Evolutionary conservation across 148 eudicot species (phyloP), one percentile per base, ranked within the genome.

Genomic region (Amaranthus hypochondriacus): DNA sequence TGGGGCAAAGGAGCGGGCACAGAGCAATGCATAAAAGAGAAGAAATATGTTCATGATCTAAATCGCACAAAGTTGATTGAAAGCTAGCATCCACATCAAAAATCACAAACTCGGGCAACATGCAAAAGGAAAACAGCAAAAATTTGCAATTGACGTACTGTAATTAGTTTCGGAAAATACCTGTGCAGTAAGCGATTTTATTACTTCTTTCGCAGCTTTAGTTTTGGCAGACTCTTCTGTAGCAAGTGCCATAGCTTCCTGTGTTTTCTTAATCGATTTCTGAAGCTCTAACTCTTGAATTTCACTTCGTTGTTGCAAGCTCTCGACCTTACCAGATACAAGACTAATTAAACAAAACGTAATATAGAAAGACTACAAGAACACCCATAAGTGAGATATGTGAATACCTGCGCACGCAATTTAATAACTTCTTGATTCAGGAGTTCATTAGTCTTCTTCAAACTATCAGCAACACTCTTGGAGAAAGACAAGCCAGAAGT

Each of bases 171-270:
- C 7, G 64, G 59, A 77, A 48, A 75, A 49, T 48, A 92, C 98
- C 97, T 94, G 98, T 21, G 93, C 88, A 56, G 92, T 88, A 70
- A 94, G 93, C 14, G 93, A 88, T 76, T 88, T 91, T 12, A 94
- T 94, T 68, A 87, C 97, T 74, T 92, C 98, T 82, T 94, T 94
- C 48, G 98, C 98, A 71, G 97, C 96, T 88, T 81, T 94, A 64
- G 96, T 87, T 83, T 94, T 94, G n/a, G 90, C 88, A 68, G 97
- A 85, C 79, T 94, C 98, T 72, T 94, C 98, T 6, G 96, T 84
- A 57, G 97, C 98, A 68, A 89, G 70, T 5, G 81, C 70, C 83
- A 87, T 77, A 18, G 98, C 98, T 77, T 92, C 98, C 84, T 92
- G 89, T 79, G 93, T 75, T 81, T 87, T 92, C 80, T 87, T 88